Base-by-base conservation (phyloP, 495 filamentous ascomycete genomes). In the Stereocaulon alpinum region DNA sequence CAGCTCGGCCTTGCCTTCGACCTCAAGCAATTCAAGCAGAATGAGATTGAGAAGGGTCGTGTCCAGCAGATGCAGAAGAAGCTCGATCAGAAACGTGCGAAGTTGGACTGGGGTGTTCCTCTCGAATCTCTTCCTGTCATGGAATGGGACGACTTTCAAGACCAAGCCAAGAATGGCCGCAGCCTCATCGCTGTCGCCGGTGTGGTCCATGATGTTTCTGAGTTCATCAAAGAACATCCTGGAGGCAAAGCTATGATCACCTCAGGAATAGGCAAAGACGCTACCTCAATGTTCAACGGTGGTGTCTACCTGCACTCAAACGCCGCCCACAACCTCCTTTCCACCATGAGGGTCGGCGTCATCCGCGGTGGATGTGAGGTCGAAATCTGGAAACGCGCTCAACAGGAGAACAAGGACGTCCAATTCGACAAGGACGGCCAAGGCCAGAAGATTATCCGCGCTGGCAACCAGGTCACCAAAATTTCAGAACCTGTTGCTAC, bases 21-120 rank as follows among this genome's bases (percentile, higher is more conserved):
- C 72, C 80, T 98, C 43, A 98, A 98, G 84, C 84, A 93, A 72
- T 98, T 98, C 86, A 88, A 88, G 73, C 76, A 83, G 74, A 98
- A 98, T 74, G 93, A 96, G 76, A 98, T 98, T 66, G 91, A 98
- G 79, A 98, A 96, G 84, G 93, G 93, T 68, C 88, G 93, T 67
- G 79, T 96, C 41, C 93, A 98, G 77, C 93, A 96, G 77, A 74
- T 86, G 51, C 93, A 98, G 81, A 98, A 98, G 89, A 98, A 96
- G 81, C 84, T 98, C 62, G 93, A 98, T 74, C 90, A 93, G 77
- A 91, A 92, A 82, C 91, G 93, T 64, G 68, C 87, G 63, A 85
- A 80, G 64, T 83, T 98, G 43, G 90, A 96, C 79, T 98, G 93
- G 93, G 93, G 93, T 76, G 81, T 86, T 62, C 92, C 93, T 53